These are phyloP conservation scores for Trichoderma aggressivum DNA, from an alignment of 2,329 filamentous ascomycete species.

Conservation along the genomic window DNA sequence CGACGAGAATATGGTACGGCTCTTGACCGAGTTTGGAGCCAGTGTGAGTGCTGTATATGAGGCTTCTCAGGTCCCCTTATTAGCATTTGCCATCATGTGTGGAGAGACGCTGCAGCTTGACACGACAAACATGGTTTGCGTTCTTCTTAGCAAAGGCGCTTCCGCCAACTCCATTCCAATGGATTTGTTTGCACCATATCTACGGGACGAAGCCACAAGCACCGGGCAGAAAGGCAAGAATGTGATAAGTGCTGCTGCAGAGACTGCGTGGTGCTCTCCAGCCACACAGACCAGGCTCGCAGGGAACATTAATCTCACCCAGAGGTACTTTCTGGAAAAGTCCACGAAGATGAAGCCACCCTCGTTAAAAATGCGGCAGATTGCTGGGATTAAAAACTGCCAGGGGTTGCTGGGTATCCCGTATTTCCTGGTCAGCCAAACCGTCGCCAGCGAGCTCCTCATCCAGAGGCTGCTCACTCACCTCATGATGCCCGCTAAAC, in stretches of 20 bases:
- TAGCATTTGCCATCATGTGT: conserved; percentile 16
- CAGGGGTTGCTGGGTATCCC: conserved; percentile 31
- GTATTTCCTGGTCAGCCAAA: conserved; percentile 37
- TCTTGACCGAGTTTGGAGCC: neutral
- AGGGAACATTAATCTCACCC: conserved; percentile 29
- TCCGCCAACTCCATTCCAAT: neutral
- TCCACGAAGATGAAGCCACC: conserved; percentile 25
- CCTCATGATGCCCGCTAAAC: neutral
- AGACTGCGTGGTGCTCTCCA: conserved; percentile 25
- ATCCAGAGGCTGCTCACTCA: conserved; percentile 12
- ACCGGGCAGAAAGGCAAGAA: neutral
- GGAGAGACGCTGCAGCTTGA: conserved; percentile 2
- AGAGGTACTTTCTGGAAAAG: conserved; percentile 32
- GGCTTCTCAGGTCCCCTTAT: neutral
- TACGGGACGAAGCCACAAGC: neutral
- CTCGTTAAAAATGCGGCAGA: conserved; percentile 26
- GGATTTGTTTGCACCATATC: neutral
- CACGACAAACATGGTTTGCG: conserved; percentile 10
- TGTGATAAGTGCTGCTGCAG: neutral
- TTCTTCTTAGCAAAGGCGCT: conserved; percentile 14
- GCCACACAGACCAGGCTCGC: conserved; percentile 25
- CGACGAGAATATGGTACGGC: conserved; percentile 11
- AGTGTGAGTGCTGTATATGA: neutral
- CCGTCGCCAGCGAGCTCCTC: conserved; percentile 29
- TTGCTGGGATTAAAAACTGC: conserved; percentile 26